These are phyloP conservation scores for Sugiyamaella lignohabitans DNA, from an alignment of 805 yeast genomes.

Conservation along the genomic window DNA sequence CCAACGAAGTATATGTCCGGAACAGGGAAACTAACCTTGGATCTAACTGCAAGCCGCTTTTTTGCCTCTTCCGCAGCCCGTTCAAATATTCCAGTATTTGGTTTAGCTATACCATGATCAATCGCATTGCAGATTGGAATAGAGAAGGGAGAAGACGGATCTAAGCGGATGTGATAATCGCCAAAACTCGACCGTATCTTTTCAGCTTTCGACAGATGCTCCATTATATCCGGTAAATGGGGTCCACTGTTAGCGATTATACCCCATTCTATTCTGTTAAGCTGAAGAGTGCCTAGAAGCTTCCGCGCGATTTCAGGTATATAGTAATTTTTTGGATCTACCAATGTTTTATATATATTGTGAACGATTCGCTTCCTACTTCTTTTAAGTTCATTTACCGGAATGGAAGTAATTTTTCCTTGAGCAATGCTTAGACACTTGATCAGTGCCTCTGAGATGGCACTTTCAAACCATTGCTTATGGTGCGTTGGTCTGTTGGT, in stretches of 20 bases:
- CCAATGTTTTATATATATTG: slow-evolving; percentile 8
- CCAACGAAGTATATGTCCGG: slow-evolving; percentile 24
- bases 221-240: slow-evolving; percentile 18
- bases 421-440: no score
- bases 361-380: slow-evolving; percentile 1
- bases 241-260: slow-evolving; percentile 26
- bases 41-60: not conserved
- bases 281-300: slow-evolving; percentile 13
- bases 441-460: slow-evolving; percentile 1
- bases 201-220: not conserved
- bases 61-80: not conserved
- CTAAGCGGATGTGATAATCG: not conserved
- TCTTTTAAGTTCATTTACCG: no score
- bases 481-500: slow-evolving; percentile 7
- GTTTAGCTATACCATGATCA: slow-evolving; percentile 22
- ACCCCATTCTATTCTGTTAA: slow-evolving; percentile 24
- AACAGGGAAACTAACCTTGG: not conserved
- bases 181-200: not conserved
- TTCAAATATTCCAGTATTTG: slow-evolving; percentile 21
- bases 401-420: no score
- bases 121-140: slow-evolving; percentile 13
- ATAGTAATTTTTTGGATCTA: slow-evolving; percentile 15
- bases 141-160: not conserved
- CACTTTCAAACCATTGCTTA: slow-evolving; percentile 8
- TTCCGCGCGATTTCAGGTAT: slow-evolving; percentile 14